Base-by-base conservation (phyloP, 202 grass and related monocot species). In the Schoenoplectus tabernaemontani region DNA sequence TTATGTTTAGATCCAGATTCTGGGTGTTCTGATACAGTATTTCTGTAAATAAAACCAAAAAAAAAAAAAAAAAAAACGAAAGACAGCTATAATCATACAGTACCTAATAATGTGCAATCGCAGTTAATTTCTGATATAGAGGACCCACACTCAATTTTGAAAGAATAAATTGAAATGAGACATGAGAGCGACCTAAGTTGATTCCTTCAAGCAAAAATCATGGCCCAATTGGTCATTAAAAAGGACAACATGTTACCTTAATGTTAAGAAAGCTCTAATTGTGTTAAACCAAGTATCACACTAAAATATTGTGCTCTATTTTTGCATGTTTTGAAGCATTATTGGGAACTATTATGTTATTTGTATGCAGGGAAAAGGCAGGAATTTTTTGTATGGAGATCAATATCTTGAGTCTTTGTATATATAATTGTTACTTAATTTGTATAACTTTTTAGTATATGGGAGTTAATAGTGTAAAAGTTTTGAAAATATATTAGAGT, bases 1-100 rank as follows among this genome's bases (percentile, higher is more conserved):
- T 78, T 39, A 78, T 44, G 60, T 33, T 15, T 43, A 61, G 56
- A 78, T 78, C 54, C 57, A 22, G 22, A 2, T 78, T 61, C 34
- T 8, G 28, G 46, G 23, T 13, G 24, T 73, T 73, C 69, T 73
- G 23, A 12, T 51, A 71, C 66, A 28, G 66, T 44, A 51, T 24
- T 16, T 32, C 26, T 32, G 68, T 48, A 48, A 66, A 41, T 66
- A 66, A 42, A 42, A 56, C 5, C 16, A 54, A 54, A 23, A 20
- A 67, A 9, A 67, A 65, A 67, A 23, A 1, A 41, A 42, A 5
- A 26, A 59, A 11, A 0, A 32, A 53, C 5, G 16, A 0, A 42
- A 68, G 64, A 1, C 38, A 42, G 22, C 8, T 69, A 42, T 44
- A 69, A 24, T 19, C 43, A 72, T 28, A 48, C 22, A n/a, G n/a